These are phyloP conservation scores for Phlebiopsis flavidoalba DNA, from an alignment of 768 basidiomycete genomes.

Conservation along the genomic window DNA sequence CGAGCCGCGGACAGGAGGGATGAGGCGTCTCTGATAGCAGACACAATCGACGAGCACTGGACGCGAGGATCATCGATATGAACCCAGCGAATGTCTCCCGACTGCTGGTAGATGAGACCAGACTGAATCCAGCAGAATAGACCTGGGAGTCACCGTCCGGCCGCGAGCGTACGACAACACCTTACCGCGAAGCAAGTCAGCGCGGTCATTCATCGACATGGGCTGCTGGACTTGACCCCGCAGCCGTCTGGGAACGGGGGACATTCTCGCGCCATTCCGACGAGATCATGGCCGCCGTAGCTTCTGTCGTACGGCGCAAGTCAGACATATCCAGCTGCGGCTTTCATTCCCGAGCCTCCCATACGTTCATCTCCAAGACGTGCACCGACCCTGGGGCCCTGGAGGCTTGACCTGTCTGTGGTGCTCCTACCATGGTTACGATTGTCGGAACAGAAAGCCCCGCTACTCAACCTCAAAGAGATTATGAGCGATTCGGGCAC, in stretches of 20 bases:
- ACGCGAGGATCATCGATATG: conserved; percentile 79
- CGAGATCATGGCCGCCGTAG: conserved; percentile 68
- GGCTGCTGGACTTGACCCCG: conserved; percentile 78
- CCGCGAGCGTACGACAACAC: conserved; percentile 82
- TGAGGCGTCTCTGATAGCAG: conserved; percentile 52
- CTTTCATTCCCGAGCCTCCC: conserved; percentile 35
- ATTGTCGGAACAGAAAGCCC: conserved; percentile 83
- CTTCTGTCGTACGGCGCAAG: conserved; percentile 61
- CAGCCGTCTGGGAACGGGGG: conserved; percentile 60
- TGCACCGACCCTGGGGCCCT: conserved; percentile 47
- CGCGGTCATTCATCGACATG: conserved; percentile 81
- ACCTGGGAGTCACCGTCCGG: conserved; percentile 86
- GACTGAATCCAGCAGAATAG: conserved; percentile 78
- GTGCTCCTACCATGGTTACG: conserved; percentile 79
- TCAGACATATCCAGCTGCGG: conserved; percentile 12
- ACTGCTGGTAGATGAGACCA: conserved; percentile 77
- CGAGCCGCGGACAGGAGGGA: conserved; percentile 46
- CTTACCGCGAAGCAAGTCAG: conserved; percentile 84
- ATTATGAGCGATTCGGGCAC: conserved; percentile 74
- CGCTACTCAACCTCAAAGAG: conserved; percentile 76
- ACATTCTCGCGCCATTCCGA: conserved; percentile 62
- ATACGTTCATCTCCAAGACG: conserved; percentile 31
- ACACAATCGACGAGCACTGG: conserved; percentile 74
- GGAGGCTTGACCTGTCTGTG: conserved; percentile 68
- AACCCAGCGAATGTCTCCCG: conserved; percentile 43